Conservation (phyloP, 2,329 filamentous ascomycete species). For the Acrodontium crateriforme region DNA sequence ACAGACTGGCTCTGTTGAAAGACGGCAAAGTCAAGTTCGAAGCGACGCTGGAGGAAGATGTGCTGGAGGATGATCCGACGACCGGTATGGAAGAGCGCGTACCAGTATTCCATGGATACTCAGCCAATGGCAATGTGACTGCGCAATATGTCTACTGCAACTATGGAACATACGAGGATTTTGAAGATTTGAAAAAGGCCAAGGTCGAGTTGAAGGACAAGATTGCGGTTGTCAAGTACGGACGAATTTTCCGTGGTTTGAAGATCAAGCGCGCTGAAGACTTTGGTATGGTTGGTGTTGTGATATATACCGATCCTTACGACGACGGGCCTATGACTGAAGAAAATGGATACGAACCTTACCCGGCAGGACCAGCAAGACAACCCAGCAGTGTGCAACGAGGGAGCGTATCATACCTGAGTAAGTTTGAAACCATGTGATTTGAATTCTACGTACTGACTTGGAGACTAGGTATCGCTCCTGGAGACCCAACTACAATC, state of each 20-base stretch:
- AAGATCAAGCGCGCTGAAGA: conserved; percentile 91
- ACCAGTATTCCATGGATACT: conserved; percentile 91
- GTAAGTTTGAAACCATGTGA: conserved; percentile 16
- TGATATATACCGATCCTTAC: conserved; percentile 80
- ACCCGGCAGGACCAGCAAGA: conserved; percentile 75
- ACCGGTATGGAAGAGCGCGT: conserved; percentile 58
- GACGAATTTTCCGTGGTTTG: conserved; percentile 71
- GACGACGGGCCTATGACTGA: conserved; percentile 75
- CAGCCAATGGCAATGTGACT: conserved; percentile 81
- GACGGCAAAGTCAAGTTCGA: conserved; percentile 21
- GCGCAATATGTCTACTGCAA: conserved; percentile 79
- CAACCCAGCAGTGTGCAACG: conserved; percentile 82
- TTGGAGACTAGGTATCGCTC: conserved; percentile 35
- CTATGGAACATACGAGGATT: conserved; percentile 78
- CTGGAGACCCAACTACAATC: conserved; percentile 75
- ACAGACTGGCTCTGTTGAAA: conserved; percentile 32
- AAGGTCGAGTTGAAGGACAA: conserved; percentile 69
- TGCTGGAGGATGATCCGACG: conserved; percentile 70
- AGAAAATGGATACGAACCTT: conserved; percentile 62
- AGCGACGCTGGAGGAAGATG: conserved; percentile 70
- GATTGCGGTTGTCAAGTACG: conserved; percentile 78
- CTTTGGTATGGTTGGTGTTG: conserved; percentile 69
- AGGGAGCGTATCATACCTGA: conserved; percentile 58
- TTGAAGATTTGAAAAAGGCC: conserved; percentile 61
- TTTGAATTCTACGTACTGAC: conserved; percentile 1